Base-by-base conservation (phyloP, 345 rosid genomes). In the Eucalyptus dawsonii region DNA sequence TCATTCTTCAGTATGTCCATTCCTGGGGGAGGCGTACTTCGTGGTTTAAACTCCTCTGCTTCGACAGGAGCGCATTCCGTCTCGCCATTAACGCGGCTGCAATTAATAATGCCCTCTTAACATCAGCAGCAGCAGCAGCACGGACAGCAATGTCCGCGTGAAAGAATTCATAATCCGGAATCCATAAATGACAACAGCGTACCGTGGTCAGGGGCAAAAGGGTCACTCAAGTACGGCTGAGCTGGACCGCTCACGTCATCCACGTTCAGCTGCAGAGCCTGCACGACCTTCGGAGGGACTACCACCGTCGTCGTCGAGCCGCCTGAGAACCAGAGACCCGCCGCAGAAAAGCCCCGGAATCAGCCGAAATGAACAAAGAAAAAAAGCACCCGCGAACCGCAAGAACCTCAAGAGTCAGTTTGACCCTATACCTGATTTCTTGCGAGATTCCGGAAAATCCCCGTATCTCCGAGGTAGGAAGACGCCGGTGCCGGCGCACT, bases 401-500 rank as follows among this genome's bases (percentile, higher is more conserved):
- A 22, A 37, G n/a, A 37, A 88, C 13, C n/a, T 19, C n/a, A 6
- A 40, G 31, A 44, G n/a, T 81, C 51, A 3, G 54, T 53, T 24
- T 16, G 42, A 19, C 31, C 44, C 19, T 8, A 27, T 76, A 96
- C 99, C 96, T 90, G 97, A 24, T 91, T 95, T 97, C 94, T 93
- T 96, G 53, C 90, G 92, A 47, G 94, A 50, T 54, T 93, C 97
- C 3, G 92, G 76, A 12, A 86, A 76, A 42, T 92, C 90, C 50
- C 91, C 90, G n/a, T 88, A 88, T 80, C 91, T 92, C 24, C 96
- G 95, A 80, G 99, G 99, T 88, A 97, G 90, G 92, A 97, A 97
- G 21, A 97, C 99, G 47, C 99, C 99, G 34, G 99, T 97, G 15
- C 99, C 99, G 5, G 94, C 60, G 31, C 93, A 93, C 58, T 92